Conservation (phyloP, 257 asterid species). For the Primulina tabacum region DNA sequence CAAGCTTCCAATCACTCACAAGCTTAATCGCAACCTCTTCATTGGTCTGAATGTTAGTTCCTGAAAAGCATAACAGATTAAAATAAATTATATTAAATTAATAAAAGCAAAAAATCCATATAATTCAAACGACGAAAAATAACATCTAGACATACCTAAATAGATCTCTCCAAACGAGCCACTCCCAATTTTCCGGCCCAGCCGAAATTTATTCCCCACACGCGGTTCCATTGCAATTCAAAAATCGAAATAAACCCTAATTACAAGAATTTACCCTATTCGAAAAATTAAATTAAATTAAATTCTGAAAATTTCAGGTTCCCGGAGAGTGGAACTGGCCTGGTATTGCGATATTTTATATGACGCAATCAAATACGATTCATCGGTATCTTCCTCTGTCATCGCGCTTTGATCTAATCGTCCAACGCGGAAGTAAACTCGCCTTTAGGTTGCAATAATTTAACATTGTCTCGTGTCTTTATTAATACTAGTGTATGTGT, state of each 20-base stretch:
- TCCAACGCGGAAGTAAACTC: neutral
- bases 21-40: slow-evolving; percentile 92
- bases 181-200: slow-evolving; percentile 88
- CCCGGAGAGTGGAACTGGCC: neutral
- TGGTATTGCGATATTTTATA: neutral
- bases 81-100: neutral
- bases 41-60: slow-evolving; percentile 74
- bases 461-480: too few relatives aligned
- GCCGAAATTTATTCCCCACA: slow-evolving; percentile 74
- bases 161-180: slow-evolving; percentile 96
- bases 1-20: slow-evolving; percentile 40
- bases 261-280: neutral
- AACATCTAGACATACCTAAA: slow-evolving; percentile 45
- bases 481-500: too few relatives aligned
- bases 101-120: neutral
- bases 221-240: slow-evolving; percentile 72
- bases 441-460: neutral
- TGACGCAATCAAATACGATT: neutral
- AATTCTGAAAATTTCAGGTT: neutral
- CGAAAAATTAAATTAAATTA: too few relatives aligned
- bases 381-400: neutral
- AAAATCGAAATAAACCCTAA: slow-evolving; percentile 11
- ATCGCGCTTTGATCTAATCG: neutral
- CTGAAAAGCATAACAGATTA: slow-evolving; percentile 31
- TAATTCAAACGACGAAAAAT: neutral